Base-by-base conservation (phyloP, 1,284 basidiomycete genomes). In the Puccinia polysora region DNA sequence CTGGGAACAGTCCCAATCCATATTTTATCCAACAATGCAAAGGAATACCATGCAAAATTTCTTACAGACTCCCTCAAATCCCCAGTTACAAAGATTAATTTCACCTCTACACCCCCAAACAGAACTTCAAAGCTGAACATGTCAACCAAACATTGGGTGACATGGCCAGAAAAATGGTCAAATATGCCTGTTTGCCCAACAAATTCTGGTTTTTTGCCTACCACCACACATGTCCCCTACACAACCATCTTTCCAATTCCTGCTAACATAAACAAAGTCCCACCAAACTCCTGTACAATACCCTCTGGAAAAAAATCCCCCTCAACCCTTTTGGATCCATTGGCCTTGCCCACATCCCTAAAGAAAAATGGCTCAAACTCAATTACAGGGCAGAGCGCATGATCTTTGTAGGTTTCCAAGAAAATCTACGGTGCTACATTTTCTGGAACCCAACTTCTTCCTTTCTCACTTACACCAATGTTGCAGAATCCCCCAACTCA, bases 61-160 rank as follows among this genome's bases (percentile, higher is more conserved):
- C 18, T 43, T 43, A 8, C 18, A 8, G 40, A 43, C 18, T 43
- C 18, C 18, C 40, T 43, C 40, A 43, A 18, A 8, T 43, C 40
- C 8, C 8, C 40, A 43, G 8, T 43, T 8, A 43, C 8, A 8
- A 8, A 43, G 40, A 8, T 8, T 43, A 43, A 8, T 8, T 8
- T 18, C 20, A 6, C 8, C 58, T 36, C 36, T 62, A 62, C 23
- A n/a, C 18, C 14, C 58, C 58, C 8, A 18, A 62, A 34, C 32
- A 62, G 25, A 62, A 62, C 23, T 28, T 25, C 20, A 23, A 34
- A 20, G 58, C 58, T 6, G 58, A 62, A 36, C 6, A 25, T 10
- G 15, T 62, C 28, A 62, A 62, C 58, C 34, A 43, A 36, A 63
- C 59, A 18, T 15, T 63, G 18, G 40, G 59, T 6, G 59, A 63